These are phyloP conservation scores for Ceratocystis eucalypticola DNA, from an alignment of 2,329 filamentous ascomycete species.

Conservation along the genomic window DNA sequence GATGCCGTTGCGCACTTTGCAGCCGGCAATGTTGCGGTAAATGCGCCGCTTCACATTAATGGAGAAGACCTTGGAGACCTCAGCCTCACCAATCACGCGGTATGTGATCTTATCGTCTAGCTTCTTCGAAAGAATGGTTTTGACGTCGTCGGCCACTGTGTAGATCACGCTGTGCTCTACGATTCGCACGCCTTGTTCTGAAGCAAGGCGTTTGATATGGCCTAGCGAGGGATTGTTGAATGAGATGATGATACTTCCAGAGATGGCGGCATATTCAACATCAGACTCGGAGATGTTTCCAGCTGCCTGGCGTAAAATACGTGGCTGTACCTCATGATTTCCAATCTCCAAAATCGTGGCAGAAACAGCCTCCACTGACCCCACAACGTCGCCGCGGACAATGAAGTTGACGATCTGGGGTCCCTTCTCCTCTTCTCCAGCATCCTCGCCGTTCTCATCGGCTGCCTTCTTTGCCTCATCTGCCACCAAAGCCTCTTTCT, in stretches of 20 bases:
- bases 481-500: constrained; percentile 39
- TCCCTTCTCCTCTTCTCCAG: constrained; percentile 27
- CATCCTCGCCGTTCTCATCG: constrained; percentile 25
- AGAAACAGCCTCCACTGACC: constrained; percentile 81
- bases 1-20: constrained; percentile 69
- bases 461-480: constrained; percentile 28
- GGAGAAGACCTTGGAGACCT: constrained; percentile 68
- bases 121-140: constrained; percentile 51
- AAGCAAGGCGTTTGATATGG: constrained; percentile 55
- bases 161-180: constrained; percentile 83
- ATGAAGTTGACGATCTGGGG: constrained; percentile 58
- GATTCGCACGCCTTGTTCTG: constrained; percentile 58
- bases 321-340: constrained; percentile 68
- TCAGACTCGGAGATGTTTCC: constrained; percentile 76
- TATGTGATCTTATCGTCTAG: constrained; percentile 53
- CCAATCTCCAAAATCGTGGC: constrained; percentile 65
- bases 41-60: constrained; percentile 64
- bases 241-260: constrained; percentile 63
- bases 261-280: constrained; percentile 69
- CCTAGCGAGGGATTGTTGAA: constrained; percentile 67
- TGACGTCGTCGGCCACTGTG: constrained; percentile 60
- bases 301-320: constrained; percentile 62
- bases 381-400: constrained; percentile 84
- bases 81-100: constrained; percentile 74
- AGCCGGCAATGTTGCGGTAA: constrained; percentile 69